Conservation (phyloP, 371 early-diverging fungal species). For the Mortierella polycephala region DNA sequence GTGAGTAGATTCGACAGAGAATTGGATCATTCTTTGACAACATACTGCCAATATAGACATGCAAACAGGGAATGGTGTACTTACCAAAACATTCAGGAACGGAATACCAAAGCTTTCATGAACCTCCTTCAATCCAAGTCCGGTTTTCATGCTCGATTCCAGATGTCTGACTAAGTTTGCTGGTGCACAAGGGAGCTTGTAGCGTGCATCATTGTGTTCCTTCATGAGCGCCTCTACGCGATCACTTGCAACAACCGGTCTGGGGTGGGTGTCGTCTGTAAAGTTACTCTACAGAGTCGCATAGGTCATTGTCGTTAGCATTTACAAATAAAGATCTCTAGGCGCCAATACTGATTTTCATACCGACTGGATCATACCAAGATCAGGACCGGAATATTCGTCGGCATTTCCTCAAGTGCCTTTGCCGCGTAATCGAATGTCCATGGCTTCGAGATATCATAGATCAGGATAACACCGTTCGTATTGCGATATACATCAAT, state of each 20-base stretch:
- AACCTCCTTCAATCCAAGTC: constrained; percentile 70
- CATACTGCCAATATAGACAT: no score
- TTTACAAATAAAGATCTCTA: constrained; percentile 6
- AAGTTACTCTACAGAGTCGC: constrained; percentile 28
- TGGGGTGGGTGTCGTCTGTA: constrained; percentile 24
- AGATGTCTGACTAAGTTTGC: constrained; percentile 72
- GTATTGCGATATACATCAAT: constrained; percentile 74
- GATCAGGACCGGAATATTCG: constrained; percentile 64
- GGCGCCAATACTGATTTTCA: no score
- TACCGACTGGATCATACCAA: constrained; percentile 51
- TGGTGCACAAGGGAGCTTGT: constrained; percentile 34
- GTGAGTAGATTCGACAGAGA: neutral
- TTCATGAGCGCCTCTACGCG: constrained; percentile 35
- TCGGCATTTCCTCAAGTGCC: constrained; percentile 64
- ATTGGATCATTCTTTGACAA: no score
- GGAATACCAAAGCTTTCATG: constrained; percentile 72
- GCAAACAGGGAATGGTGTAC: neutral
- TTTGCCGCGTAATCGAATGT: constrained; percentile 70
- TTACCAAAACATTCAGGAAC: constrained; percentile 70
- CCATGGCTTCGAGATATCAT: constrained; percentile 73
- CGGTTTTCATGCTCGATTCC: constrained; percentile 69
- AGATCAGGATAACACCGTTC: constrained; percentile 67
- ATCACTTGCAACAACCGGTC: constrained; percentile 14
- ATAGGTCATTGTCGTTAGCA: neutral
- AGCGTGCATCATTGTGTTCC: constrained; percentile 30